Evolutionary conservation across 306 rosid species (phyloP), one percentile per base, ranked within the genome.

Genomic region (Cyamopsis tetragonoloba): DNA sequence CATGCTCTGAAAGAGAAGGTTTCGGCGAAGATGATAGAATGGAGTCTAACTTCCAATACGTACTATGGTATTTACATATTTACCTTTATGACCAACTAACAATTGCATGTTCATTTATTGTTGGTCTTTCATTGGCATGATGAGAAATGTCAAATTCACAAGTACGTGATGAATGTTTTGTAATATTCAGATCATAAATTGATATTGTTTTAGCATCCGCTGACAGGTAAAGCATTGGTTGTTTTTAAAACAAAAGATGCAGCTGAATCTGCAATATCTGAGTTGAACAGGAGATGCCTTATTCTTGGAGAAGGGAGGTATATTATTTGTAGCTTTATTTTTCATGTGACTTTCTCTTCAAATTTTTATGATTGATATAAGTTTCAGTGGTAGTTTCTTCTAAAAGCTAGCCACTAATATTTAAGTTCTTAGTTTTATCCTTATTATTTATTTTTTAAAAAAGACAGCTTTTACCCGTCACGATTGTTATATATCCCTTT

Each of bases 151-250:
- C 11, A 64, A 17, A 58, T 49, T 14, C 38, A 6, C 3, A 12
- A 2, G 22, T 35, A 26, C 30, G 15, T 39, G 19, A 8, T 22
- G 6, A 23, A 7, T 30, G 12, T 59, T 27, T 46, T 31, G 8
- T 22, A 7, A 60, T 22, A 8, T 17, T 14, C 49, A 35, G 42
- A 69, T 58, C 58, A 68, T 59, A 44, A 11, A 19, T 28, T 50
- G 31, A 50, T 39, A 72, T 47, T 70, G 51, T 68, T 73, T 28
- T 17, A 44, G 68, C 65, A 44, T 75, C 10, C 28, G 26, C 26
- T 28, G 10, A 79, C 74, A 89, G 96, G 90, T 27, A 77, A 76
- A 69, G 96, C 96, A 35, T 69, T 86, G 71, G 83, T 84, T 31
- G 77, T 89, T 69, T 89, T 89, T 78, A 74, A 72, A 79, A 73